Base-by-base conservation (phyloP, 2,329 filamentous ascomycete genomes). In the Pyrenochaeta sp. region DNA sequence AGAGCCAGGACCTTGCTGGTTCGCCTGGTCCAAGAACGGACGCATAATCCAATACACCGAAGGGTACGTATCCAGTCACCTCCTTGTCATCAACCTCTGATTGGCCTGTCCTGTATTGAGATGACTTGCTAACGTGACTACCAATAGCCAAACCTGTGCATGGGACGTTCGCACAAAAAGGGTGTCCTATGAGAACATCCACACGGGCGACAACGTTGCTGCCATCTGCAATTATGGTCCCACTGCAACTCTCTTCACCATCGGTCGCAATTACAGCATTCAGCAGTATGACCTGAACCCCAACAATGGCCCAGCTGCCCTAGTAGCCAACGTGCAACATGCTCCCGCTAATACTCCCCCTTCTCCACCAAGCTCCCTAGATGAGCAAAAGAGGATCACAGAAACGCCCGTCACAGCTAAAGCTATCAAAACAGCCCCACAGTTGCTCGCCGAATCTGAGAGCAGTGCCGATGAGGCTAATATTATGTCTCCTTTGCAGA, bases 151-250 rank as follows among this genome's bases (percentile, higher is more conserved):
- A 79, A 96, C 92, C 24, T 86, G 89, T 61, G 88, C 91, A 44
- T 99, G 94, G 93, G 94, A 99, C 77, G 94, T 99, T 30, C 84
- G 92, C 53, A 99, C 94, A n/a, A 97, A 97, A 69, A 87, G 96
- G 65, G 91, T 99, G 58, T 92, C 90, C 3, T 95, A 86, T 71
- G 92, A 96, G 63, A 81, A 83, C 45, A 89, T 97, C 43, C 91
- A 92, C 5, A 96, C 91, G 1, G 80, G 92, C 6, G 87, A 94
- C 24, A 85, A 87, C 55, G 83, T 96, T 44, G 83, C 83, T 51
- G 93, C 90, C 11, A 81, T 99, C 29, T 88, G 92, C 30, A 88
- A 92, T 48, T 96, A 94, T 69, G 94, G 93, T 1, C 88, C 92
- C 1, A 91, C 88, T 6, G 93, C 93, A n/a, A 89, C 84, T 6